Evolutionary conservation across 306 rosid species (phyloP).

Genomic region (Crataegus laevigata): DNA sequence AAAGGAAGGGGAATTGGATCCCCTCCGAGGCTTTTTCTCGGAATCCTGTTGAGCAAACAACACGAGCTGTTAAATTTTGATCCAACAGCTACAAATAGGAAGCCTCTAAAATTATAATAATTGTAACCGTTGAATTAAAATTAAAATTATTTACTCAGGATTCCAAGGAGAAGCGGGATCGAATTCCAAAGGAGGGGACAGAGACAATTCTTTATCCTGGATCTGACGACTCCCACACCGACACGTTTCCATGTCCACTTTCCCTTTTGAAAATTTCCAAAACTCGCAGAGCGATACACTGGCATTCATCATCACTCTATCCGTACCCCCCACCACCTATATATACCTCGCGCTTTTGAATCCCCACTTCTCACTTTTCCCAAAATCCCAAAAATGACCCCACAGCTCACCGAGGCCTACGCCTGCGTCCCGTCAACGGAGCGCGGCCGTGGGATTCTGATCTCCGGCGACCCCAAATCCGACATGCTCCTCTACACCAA

Average conservation of each 20-base stretch:
- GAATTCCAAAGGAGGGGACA: too few species aligned
- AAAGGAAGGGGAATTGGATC: too few species aligned
- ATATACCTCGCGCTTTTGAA: constrained; percentile 20
- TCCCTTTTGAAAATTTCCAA: neutral
- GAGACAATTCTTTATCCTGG: neutral
- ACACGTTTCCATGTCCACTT: neutral
- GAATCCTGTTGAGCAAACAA: too few species aligned
- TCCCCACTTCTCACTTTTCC: neutral
- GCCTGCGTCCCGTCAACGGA: constrained; percentile 74
- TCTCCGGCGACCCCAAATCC: constrained; percentile 77
- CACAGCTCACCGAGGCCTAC: constrained; percentile 64
- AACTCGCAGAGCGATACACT: neutral
- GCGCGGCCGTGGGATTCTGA: constrained; percentile 91
- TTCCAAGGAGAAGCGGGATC: too few species aligned
- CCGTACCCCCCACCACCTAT: neutral
- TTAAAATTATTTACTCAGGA: too few species aligned
- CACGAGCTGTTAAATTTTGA: too few species aligned
- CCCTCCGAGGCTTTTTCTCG: too few species aligned
- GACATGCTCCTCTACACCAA: constrained; percentile 62
- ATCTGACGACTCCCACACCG: neutral
- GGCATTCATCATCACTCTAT: neutral
- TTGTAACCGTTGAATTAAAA: too few species aligned
- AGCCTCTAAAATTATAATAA: too few species aligned
- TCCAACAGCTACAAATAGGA: too few species aligned
- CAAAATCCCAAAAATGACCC: constrained; percentile 29